A percentile compares a stretch with the other conserved stretches of the same genome.
phyloP scores from a whole-genome alignment of 306 rosid genomes.

The Sechiopsis laciniata region DNA sequence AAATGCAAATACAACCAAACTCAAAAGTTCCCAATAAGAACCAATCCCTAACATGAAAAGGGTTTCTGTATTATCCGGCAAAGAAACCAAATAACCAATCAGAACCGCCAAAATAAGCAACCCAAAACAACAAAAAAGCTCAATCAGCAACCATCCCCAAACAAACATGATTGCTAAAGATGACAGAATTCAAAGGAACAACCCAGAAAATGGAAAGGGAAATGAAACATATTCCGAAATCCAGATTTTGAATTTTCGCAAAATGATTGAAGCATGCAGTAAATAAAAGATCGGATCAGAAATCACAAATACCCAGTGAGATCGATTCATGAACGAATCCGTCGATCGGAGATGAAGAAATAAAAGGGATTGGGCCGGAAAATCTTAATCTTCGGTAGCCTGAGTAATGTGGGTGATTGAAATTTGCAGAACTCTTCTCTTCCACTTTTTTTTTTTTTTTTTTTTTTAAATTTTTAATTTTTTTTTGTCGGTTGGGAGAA shows the following conservation, averaged over 20 bases:
- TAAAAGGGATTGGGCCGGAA: not conserved
- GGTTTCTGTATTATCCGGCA: not conserved
- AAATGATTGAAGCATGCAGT: not conserved
- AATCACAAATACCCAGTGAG: constrained; percentile 11
- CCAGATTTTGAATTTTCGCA: not conserved
- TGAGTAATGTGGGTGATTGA: not conserved
- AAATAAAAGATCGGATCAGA: not conserved
- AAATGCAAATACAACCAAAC: not conserved
- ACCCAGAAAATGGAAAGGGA: not conserved
- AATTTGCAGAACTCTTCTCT: constrained; percentile 14
- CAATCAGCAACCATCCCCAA: not conserved
- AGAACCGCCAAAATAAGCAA: not conserved
- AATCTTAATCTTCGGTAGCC: constrained; percentile 13
- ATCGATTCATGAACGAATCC: not conserved
- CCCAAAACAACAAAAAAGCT: not conserved
- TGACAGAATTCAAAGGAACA: not conserved
- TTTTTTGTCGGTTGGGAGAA: not conserved
- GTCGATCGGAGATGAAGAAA: not conserved
- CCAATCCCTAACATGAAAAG: not conserved
- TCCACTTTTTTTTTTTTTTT: not conserved
- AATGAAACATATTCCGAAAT: not conserved
- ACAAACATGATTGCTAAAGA: not conserved
- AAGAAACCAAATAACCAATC: not conserved
- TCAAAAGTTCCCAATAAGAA: not conserved
- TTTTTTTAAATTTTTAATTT: too few relatives aligned